Percentiles rank a stretch among this genome's conserved stretches.
phyloP scores from a whole-genome alignment of 2,329 filamentous ascomycete species.

The Xylariaceae sp. region DNA sequence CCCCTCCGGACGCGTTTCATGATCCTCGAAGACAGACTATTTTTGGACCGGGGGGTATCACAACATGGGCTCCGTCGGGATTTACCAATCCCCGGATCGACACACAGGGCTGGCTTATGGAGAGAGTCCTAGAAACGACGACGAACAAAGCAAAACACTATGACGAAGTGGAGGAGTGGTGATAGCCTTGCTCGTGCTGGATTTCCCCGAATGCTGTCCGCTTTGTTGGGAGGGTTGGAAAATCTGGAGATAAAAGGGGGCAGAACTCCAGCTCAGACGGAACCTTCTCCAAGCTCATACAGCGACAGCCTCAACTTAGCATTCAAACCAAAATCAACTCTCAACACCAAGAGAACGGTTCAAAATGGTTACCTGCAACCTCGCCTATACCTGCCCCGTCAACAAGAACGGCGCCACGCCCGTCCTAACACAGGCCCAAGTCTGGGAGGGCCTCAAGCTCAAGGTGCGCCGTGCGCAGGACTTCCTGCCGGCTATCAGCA shows the following conservation, averaged over 20 bases:
- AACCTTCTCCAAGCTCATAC: background rate
- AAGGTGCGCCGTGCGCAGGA: slow-evolving; percentile 35
- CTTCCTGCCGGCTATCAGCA: slow-evolving; percentile 35
- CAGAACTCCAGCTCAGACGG: background rate
- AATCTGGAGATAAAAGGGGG: slow-evolving; percentile 6
- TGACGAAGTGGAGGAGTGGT: background rate
- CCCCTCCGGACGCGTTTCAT: slow-evolving; percentile 13
- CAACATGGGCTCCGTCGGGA: slow-evolving; percentile 1
- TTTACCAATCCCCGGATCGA: slow-evolving; percentile 3
- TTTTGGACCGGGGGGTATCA: slow-evolving; percentile 10
- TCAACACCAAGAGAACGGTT: background rate
- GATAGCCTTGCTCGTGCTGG: slow-evolving; percentile 5
- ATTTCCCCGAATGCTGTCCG: slow-evolving; percentile 14
- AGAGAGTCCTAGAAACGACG: background rate
- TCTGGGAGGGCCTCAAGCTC: slow-evolving; percentile 35
- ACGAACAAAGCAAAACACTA: background rate
- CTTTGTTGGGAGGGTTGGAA: background rate
- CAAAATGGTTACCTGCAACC: slow-evolving; percentile 34
- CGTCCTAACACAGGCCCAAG: slow-evolving; percentile 29
- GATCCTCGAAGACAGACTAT: slow-evolving; percentile 6
- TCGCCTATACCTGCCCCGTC: slow-evolving; percentile 35
- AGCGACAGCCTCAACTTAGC: background rate
- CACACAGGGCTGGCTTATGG: background rate
- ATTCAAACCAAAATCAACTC: background rate
- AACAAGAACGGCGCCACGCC: slow-evolving; percentile 32